Percentiles rank a stretch among this genome's conserved stretches.
phyloP scores from a whole-genome alignment of 2,329 filamentous ascomycete genomes.

The Verticillium longisporum region DNA sequence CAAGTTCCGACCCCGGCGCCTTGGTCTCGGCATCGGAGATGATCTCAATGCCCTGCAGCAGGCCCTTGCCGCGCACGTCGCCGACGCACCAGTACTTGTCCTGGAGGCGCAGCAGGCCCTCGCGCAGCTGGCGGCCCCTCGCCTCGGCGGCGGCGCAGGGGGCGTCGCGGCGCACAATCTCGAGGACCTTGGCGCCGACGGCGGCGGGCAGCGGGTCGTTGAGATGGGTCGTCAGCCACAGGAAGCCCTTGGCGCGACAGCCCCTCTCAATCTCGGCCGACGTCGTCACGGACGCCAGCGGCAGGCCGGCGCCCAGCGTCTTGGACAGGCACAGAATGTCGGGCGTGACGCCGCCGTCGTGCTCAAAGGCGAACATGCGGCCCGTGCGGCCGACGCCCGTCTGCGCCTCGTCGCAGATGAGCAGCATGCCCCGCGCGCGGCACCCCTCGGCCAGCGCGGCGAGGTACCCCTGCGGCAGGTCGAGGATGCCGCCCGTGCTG shows the following conservation, averaged over 20 bases:
- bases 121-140: slow-evolving; percentile 34
- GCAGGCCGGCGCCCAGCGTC: slow-evolving; percentile 46
- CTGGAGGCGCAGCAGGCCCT: slow-evolving; percentile 34
- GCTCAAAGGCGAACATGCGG: slow-evolving; percentile 51
- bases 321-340: slow-evolving; percentile 47
- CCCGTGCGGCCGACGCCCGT: slow-evolving; percentile 50
- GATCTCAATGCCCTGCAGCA: slow-evolving; percentile 44
- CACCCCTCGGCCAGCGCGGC: slow-evolving; percentile 43
- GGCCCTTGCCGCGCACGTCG: slow-evolving; percentile 42
- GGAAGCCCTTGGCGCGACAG: slow-evolving; percentile 35
- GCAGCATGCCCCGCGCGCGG: slow-evolving; percentile 45
- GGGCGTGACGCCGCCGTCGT: slow-evolving; percentile 30
- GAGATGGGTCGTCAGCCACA: slow-evolving; percentile 46
- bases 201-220: slow-evolving; percentile 48
- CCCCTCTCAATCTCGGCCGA: slow-evolving; percentile 38
- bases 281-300: slow-evolving; percentile 41
- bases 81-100: slow-evolving; percentile 45
- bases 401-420: slow-evolving; percentile 56
- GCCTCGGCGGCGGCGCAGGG: slow-evolving; percentile 31
- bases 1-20: slow-evolving; percentile 33
- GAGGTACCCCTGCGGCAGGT: slow-evolving; percentile 48
- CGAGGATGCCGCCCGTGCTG: slow-evolving; percentile 48
- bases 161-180: slow-evolving; percentile 43
- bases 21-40: slow-evolving; percentile 35
- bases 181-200: slow-evolving; percentile 47